Base-by-base conservation (phyloP, 2,329 filamentous ascomycete species). In the Trichoderma semiorbis region DNA sequence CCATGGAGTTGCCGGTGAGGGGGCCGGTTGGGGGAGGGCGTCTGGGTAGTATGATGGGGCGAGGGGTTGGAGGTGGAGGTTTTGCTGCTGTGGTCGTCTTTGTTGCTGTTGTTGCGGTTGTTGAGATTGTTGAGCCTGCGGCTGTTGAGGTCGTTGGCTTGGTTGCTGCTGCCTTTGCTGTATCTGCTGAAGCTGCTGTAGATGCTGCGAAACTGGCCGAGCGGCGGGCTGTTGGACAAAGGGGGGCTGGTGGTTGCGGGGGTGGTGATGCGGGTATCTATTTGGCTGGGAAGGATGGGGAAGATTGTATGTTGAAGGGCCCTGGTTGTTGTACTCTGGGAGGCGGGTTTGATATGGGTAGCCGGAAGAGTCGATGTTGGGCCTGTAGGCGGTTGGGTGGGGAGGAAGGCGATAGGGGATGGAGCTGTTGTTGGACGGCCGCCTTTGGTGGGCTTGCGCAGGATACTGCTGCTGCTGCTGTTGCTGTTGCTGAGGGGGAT, bases 11-110 rank as follows among this genome's bases (percentile, higher is more conserved):
- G 77, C 79, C 32, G 70, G 73, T 55, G 73, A 50, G 36, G 73
- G 18, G 65, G 21, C 61, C 71, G n/a, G 64, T 69, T n/a, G 18
- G 72, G 21, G 30, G 61, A 69, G 57, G 39, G 32, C 30, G 55
- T 60, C 60, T 69, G 55, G 66, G 30, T 67, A 68, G 14, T 68
- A 73, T 39, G 73, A 70, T 12, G 73, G 12, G 69, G 69, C n/a
- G 68, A 73, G 1, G 74, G 71, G 14, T 32, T 70, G 58, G 57
- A 55, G 24, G 16, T 63, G 58, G 21, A 55, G 24, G 16, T 63
- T 21, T 11, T 76, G 76, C 11, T 75, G 43, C n/a, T 78, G 73
- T 64, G 77, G 71, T 60, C 78, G 74, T 47, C 77, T 71, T 39
- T 67, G 67, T 18, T 70, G 71, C 66, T 75, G 67, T 11, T 74